Conservation (phyloP, 805 yeast species). For the Ogataea wickerhamii region DNA sequence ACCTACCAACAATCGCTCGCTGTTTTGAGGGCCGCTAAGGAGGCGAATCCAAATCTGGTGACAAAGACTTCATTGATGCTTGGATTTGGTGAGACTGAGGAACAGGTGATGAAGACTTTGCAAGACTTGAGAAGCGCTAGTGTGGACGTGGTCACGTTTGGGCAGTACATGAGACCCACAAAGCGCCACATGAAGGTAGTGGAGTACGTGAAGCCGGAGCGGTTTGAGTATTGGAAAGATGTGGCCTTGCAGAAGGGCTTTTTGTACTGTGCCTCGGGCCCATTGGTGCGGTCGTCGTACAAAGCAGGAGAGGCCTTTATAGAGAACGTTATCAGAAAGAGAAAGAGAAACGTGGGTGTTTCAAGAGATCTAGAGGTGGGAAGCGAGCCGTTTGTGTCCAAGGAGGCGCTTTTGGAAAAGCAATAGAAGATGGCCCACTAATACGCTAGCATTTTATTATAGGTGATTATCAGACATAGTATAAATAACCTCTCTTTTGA, state of each 20-base stretch:
- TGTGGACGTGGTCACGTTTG: constrained; percentile 96
- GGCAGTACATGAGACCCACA: constrained; percentile 99
- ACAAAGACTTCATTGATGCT: constrained; percentile 96
- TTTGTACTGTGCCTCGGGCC: constrained; percentile 95
- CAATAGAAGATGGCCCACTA: neutral
- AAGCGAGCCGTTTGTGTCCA: constrained; percentile 29
- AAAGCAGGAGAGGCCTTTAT: constrained; percentile 98
- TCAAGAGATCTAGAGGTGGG: constrained; percentile 31
- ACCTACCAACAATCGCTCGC: constrained; percentile 83
- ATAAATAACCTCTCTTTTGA: too few relatives aligned
- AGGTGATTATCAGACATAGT: too few relatives aligned
- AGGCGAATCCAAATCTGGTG: constrained; percentile 64
- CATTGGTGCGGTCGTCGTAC: constrained; percentile 92
- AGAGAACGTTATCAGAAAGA: constrained; percentile 83
- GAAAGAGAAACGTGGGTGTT: constrained; percentile 45
- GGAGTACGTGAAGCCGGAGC: constrained; percentile 90
- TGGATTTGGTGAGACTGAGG: constrained; percentile 96
- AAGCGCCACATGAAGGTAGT: constrained; percentile 98
- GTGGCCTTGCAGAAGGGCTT: constrained; percentile 87
- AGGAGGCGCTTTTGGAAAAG: constrained; percentile 13
- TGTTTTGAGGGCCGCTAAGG: constrained; percentile 78
- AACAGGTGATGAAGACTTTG: constrained; percentile 73
- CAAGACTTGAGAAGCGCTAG: constrained; percentile 67
- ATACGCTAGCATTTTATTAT: too few relatives aligned
- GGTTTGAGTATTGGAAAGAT: constrained; percentile 90